Evolutionary conservation across 2,329 filamentous ascomycete species (phyloP).

Genomic region (Thelonectria olida): DNA sequence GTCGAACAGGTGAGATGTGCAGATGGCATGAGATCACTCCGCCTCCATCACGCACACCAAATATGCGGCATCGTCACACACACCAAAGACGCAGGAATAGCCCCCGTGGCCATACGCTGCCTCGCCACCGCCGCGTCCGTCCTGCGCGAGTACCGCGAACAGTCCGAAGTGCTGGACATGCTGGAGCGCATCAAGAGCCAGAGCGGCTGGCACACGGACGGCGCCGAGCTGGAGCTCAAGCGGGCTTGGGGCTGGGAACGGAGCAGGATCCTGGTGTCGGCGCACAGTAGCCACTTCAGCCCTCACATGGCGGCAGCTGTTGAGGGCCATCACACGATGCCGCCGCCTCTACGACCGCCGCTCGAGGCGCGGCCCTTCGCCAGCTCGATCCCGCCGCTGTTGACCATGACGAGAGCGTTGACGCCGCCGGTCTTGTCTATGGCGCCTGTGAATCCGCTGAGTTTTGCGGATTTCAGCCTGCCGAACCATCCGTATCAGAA

Average conservation of each 20-base stretch:
- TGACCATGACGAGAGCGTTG: constrained; percentile 26
- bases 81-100: constrained; percentile 81
- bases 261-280: constrained; percentile 18
- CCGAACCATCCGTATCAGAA: constrained; percentile 85
- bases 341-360: constrained; percentile 1
- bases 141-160: constrained; percentile 74
- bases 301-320: not conserved
- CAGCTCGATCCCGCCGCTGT: constrained; percentile 9
- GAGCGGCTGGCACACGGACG: constrained; percentile 81
- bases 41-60: constrained; percentile 80
- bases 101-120: constrained; percentile 80
- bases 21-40: constrained; percentile 74
- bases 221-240: constrained; percentile 77
- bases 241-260: constrained; percentile 77
- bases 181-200: constrained; percentile 79
- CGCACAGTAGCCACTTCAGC: not conserved
- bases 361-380: not conserved
- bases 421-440: constrained; percentile 42
- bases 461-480: constrained; percentile 78
- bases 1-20: constrained; percentile 65
- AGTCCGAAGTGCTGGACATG: constrained; percentile 82
- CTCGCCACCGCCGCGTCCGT: constrained; percentile 81
- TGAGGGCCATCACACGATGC: constrained; percentile 2
- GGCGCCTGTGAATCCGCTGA: constrained; percentile 72
- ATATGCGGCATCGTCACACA: constrained; percentile 92